phyloP scores from a whole-genome alignment of 345 rosid species.

The Lumnitzera littorea region DNA sequence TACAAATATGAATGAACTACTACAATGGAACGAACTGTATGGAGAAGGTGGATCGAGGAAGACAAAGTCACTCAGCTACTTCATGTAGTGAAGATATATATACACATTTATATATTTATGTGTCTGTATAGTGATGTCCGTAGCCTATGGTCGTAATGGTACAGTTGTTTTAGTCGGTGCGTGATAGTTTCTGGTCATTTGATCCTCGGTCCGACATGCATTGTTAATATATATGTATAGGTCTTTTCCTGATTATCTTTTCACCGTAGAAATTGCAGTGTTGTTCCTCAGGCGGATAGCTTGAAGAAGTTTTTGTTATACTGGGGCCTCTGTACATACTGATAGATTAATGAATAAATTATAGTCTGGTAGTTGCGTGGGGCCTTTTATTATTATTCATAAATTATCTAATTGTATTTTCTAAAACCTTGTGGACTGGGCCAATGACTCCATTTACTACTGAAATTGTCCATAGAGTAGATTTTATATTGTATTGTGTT shows the following conservation, averaged over 20 bases:
- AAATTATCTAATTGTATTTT: too few relatives aligned
- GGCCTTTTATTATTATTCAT: too few relatives aligned
- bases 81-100: constrained; percentile 55
- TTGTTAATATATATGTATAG: too few relatives aligned
- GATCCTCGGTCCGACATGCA: neutral
- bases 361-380: too few relatives aligned
- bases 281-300: too few relatives aligned
- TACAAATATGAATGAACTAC: constrained; percentile 82
- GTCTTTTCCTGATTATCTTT: too few relatives aligned
- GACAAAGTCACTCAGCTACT: constrained; percentile 82
- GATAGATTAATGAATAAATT: neutral
- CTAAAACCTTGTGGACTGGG: too few relatives aligned
- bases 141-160: neutral
- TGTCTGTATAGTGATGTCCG: constrained; percentile 12
- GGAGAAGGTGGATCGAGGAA: constrained; percentile 99
- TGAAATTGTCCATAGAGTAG: too few relatives aligned
- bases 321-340: constrained; percentile 2
- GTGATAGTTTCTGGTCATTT: neutral
- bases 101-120: constrained; percentile 19
- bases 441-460: too few relatives aligned
- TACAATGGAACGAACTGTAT: constrained; percentile 92
- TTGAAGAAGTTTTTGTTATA: too few relatives aligned
- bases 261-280: too few relatives aligned
- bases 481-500: too few relatives aligned
- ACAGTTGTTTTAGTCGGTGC: neutral